These are phyloP conservation scores for Candida pseudoglaebosa DNA, from an alignment of 805 yeast species.

Conservation along the genomic window DNA sequence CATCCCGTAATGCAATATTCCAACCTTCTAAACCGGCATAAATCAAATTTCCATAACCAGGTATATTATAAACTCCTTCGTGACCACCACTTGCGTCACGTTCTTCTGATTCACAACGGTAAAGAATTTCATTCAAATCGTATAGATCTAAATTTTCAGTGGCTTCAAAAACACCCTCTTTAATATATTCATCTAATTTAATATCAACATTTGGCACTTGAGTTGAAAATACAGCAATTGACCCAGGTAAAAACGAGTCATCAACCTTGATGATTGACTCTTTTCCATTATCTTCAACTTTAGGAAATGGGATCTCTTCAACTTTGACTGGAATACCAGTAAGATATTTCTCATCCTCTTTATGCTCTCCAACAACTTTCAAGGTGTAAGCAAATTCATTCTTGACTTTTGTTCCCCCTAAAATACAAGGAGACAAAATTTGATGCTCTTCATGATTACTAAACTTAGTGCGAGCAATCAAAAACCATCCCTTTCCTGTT, in stretches of 20 bases:
- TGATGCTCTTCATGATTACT: conserved; percentile 42
- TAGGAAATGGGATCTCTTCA: conserved; percentile 48
- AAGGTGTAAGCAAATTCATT: conserved; percentile 58
- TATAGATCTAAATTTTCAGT: conserved; percentile 55
- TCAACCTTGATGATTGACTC: conserved; percentile 58
- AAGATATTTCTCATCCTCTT: conserved; percentile 38
- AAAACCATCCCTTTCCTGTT: conserved; percentile 84
- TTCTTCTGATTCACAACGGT: conserved; percentile 83
- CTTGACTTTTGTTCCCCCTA: conserved; percentile 58
- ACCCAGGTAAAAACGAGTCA: conserved; percentile 75
- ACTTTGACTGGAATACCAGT: conserved; percentile 67
- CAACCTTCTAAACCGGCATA: conserved; percentile 96
- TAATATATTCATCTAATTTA: conserved; percentile 60
- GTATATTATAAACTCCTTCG: conserved; percentile 72
- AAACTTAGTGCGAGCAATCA: conserved; percentile 85
- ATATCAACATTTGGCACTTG: conserved; percentile 61
- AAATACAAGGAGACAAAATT: conserved; percentile 49
- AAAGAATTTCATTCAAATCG: conserved; percentile 73
- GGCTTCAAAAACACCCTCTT: conserved; percentile 74
- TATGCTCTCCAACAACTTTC: conserved; percentile 47
- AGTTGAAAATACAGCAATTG: conserved; percentile 80
- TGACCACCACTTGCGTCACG: conserved; percentile 69
- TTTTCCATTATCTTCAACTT: conserved; percentile 40
- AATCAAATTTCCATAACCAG: conserved; percentile 66
- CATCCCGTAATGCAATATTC: conserved; percentile 61